phyloP scores from a whole-genome alignment of 257 asterid genomes.

The Plantago elongata region DNA sequence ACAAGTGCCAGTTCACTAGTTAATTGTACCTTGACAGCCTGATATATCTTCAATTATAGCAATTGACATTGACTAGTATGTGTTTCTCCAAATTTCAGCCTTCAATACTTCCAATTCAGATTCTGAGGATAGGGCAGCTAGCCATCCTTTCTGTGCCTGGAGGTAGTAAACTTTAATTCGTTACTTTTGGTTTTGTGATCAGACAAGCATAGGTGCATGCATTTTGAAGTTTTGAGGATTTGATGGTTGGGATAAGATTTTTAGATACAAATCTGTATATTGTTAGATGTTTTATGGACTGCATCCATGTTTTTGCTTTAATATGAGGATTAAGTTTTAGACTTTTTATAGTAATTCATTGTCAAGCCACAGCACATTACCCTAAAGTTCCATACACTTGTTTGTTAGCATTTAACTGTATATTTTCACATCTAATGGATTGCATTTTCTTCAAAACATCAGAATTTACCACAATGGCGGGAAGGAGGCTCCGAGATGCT shows the following conservation, averaged over 20 bases:
- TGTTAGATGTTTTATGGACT: background rate
- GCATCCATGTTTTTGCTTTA: too few species aligned
- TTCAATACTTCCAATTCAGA: conserved; percentile 59
- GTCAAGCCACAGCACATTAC: too few species aligned
- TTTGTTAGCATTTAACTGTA: too few species aligned
- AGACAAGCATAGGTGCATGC: too few species aligned
- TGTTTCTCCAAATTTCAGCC: conserved; percentile 26
- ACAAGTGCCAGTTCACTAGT: background rate
- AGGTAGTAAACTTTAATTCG: conserved; percentile 27
- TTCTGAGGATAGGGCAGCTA: conserved; percentile 57
- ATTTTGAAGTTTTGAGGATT: background rate
- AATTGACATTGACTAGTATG: background rate
- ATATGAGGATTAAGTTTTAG: too few species aligned
- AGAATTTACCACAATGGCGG: conserved; percentile 99
- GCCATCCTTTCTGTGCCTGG: conserved; percentile 55
- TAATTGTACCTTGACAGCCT: background rate
- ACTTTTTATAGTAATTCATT: too few species aligned
- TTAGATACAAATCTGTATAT: background rate
- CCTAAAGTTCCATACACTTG: too few species aligned
- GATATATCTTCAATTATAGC: background rate
- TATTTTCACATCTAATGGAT: too few species aligned
- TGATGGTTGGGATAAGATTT: background rate
- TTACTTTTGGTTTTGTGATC: background rate
- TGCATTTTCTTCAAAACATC: too few species aligned
- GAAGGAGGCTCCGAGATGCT: conserved; percentile 95